Percentiles rank a stretch among this genome's conserved stretches.
These are phyloP conservation scores for Trichocomaceae sp. DNA, from an alignment of 2,329 filamentous ascomycete genomes.

Conservation along the genomic window DNA sequence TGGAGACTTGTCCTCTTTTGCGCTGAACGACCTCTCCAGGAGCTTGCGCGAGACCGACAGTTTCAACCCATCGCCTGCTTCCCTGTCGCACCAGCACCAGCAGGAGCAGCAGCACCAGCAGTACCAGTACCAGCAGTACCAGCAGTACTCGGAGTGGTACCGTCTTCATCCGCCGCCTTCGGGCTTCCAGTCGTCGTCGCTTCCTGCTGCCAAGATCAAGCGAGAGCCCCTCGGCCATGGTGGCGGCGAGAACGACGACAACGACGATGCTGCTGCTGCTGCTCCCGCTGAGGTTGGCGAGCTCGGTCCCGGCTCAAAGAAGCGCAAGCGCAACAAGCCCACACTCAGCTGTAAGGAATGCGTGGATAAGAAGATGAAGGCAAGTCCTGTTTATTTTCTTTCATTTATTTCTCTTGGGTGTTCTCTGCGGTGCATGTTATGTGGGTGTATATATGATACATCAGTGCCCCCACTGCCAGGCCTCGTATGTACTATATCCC, in stretches of 20 bases:
- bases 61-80: not conserved
- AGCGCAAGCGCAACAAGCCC: slow-evolving; percentile 13
- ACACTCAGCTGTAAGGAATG: slow-evolving; percentile 13
- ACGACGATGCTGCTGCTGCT: too few species aligned
- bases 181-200: not conserved
- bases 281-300: not conserved
- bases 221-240: not conserved
- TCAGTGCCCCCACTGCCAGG: not conserved
- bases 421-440: not conserved
- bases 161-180: not conserved
- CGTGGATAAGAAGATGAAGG: slow-evolving; percentile 14
- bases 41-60: not conserved
- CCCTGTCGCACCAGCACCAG: not conserved
- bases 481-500: not conserved
- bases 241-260: not conserved
- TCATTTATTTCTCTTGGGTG: not conserved
- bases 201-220: not conserved
- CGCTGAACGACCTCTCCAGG: not conserved
- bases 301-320: slow-evolving; percentile 1
- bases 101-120: slow-evolving; percentile 1
- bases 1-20: not conserved
- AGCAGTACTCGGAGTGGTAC: not conserved
- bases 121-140: not conserved
- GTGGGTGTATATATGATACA: not conserved
- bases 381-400: not conserved